phyloP scores from a whole-genome alignment of 2,329 filamentous ascomycete genomes.

The Colletotrichum sublineola region DNA sequence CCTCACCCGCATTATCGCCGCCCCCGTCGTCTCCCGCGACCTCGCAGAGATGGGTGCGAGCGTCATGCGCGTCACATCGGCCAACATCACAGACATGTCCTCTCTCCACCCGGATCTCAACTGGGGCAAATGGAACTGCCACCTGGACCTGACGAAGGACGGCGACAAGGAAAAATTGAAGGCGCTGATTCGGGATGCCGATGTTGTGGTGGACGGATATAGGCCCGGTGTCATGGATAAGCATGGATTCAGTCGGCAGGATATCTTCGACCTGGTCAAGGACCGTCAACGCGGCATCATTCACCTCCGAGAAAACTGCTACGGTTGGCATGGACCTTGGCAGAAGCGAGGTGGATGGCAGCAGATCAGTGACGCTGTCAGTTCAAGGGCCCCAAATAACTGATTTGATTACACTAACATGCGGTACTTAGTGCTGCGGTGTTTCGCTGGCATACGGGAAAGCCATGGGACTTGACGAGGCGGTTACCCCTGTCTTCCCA shows the following conservation, averaged over 20 bases:
- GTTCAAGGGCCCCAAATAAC: neutral
- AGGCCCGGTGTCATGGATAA: slow-evolving; percentile 62
- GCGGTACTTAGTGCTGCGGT: slow-evolving; percentile 51
- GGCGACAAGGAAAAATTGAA: slow-evolving; percentile 31
- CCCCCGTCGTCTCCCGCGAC: slow-evolving; percentile 56
- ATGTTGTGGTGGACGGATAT: slow-evolving; percentile 65
- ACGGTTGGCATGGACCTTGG: slow-evolving; percentile 65
- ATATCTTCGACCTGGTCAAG: slow-evolving; percentile 55
- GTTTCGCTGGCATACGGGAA: slow-evolving; percentile 61
- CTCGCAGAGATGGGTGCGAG: slow-evolving; percentile 62
- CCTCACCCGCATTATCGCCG: slow-evolving; percentile 62
- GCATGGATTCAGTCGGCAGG: slow-evolving; percentile 58
- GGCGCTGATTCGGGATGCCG: slow-evolving; percentile 60
- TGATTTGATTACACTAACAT: neutral
- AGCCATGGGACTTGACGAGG: slow-evolving; percentile 54
- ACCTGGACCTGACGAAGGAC: slow-evolving; percentile 56
- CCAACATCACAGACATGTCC: slow-evolving; percentile 56
- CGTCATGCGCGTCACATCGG: slow-evolving; percentile 59
- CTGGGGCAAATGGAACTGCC: slow-evolving; percentile 63
- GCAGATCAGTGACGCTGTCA: slow-evolving; percentile 63
- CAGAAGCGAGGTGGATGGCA: slow-evolving; percentile 64
- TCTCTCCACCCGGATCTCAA: slow-evolving; percentile 60
- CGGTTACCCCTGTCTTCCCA: slow-evolving; percentile 49
- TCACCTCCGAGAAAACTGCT: slow-evolving; percentile 65
- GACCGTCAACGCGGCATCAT: slow-evolving; percentile 51